Conservation (phyloP, 192 early-diverging fungal species). For the Fimicolochytrium jonesii region DNA sequence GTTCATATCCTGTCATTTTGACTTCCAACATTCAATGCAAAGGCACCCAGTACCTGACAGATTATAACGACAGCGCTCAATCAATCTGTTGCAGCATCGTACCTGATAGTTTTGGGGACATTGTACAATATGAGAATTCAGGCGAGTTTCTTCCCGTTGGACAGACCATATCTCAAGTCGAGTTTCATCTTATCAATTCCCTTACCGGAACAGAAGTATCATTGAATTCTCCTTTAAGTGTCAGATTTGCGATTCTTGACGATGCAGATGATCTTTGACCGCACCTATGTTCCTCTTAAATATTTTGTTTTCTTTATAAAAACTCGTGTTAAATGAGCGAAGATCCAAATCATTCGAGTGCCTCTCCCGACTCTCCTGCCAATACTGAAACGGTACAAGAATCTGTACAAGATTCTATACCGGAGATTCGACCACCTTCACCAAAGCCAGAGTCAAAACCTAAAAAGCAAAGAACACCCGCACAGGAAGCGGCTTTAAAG, state of each 20-base stretch:
- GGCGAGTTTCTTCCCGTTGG: slow-evolving; percentile 6
- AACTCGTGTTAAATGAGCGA: too few relatives aligned
- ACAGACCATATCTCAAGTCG: background rate
- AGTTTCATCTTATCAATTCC: slow-evolving; percentile 14
- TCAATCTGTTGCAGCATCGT: slow-evolving; percentile 2
- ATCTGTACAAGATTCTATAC: too few relatives aligned
- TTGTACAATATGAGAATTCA: slow-evolving; percentile 6
- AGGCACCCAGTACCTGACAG: slow-evolving; percentile 4
- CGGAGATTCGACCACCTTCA: too few relatives aligned
- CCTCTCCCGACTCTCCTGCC: too few relatives aligned
- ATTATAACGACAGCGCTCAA: slow-evolving; percentile 1
- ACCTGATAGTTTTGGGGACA: slow-evolving; percentile 11
- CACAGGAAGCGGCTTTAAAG: too few relatives aligned
- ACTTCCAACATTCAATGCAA: background rate
- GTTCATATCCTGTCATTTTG: slow-evolving; percentile 11
- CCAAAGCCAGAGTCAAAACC: too few relatives aligned
- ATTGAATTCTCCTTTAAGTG: slow-evolving; percentile 7
- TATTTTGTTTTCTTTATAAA: too few relatives aligned
- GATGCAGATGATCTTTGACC: slow-evolving; percentile 3
- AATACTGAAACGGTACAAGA: too few relatives aligned
- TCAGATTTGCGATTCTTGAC: slow-evolving; percentile 6
- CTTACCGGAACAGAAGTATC: background rate
- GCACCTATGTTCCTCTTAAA: too few relatives aligned
- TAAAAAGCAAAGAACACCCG: too few relatives aligned
- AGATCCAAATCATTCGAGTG: too few relatives aligned